Evolutionary conservation across 1,284 basidiomycete genomes (phyloP).

Genomic region (Naganishia sp.): DNA sequence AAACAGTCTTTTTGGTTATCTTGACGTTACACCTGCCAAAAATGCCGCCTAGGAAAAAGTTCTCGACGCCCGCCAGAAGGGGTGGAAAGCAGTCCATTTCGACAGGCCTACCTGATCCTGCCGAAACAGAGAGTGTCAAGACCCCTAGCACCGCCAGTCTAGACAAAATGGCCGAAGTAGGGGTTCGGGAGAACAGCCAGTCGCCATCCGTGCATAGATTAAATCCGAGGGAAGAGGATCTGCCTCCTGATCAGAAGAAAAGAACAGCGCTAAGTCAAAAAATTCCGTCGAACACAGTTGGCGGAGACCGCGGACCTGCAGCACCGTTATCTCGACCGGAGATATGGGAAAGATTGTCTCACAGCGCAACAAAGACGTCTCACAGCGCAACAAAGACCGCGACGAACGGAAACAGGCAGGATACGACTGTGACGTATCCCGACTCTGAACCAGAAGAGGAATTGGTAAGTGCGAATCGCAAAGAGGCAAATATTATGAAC

Average conservation of each 20-base stretch:
- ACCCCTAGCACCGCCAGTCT: conserved; percentile 1
- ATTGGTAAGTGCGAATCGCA: neutral
- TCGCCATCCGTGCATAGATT: neutral
- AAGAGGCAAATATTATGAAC: neutral
- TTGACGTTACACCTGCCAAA: neutral
- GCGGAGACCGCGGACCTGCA: neutral
- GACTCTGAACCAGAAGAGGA: conserved; percentile 16
- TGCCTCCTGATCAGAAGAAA: neutral
- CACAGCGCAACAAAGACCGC: neutral
- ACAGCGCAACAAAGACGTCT: neutral
- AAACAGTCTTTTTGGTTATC: neutral
- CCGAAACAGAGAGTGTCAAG: neutral
- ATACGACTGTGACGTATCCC: conserved; percentile 9
- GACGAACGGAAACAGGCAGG: neutral
- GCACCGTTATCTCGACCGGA: neutral
- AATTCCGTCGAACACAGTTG: too few relatives aligned
- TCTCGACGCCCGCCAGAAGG: conserved; percentile 1
- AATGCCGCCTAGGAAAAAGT: conserved; percentile 20
- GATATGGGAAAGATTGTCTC: neutral
- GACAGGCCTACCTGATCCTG: neutral
- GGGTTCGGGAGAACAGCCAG: too few relatives aligned
- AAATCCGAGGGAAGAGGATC: neutral
- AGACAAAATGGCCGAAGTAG: neutral
- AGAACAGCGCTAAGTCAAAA: neutral
- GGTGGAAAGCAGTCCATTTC: neutral